Evolutionary conservation across 2,329 filamentous ascomycete species (phyloP).

Genomic region (Cercospora berteroae): DNA sequence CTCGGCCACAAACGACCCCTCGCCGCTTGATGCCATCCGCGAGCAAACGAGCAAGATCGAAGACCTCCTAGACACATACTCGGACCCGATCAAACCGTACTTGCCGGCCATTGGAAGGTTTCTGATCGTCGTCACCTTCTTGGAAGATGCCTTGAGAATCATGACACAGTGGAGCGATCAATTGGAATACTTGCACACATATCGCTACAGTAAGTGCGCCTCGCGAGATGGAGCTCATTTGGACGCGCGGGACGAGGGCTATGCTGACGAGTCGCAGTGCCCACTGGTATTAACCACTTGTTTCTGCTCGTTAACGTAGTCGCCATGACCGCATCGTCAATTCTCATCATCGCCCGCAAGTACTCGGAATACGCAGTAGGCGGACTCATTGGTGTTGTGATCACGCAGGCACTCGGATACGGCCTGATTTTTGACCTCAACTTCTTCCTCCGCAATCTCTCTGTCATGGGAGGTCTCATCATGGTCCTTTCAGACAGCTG

Average conservation of each 20-base stretch:
- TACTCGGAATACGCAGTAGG: conserved; percentile 89
- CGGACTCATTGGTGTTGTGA: conserved; percentile 84
- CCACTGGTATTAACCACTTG: conserved; percentile 80
- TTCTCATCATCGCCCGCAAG: conserved; percentile 85
- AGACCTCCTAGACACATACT: conserved; percentile 80
- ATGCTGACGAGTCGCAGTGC: conserved; percentile 59
- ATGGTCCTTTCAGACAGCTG: conserved; percentile 98
- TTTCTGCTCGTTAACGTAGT: conserved; percentile 91
- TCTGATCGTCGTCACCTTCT: conserved; percentile 95
- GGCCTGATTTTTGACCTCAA: conserved; percentile 98
- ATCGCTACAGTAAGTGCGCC: conserved; percentile 75
- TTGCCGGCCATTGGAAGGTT: conserved; percentile 94
- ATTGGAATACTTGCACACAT: conserved; percentile 86
- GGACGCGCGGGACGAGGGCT: not conserved
- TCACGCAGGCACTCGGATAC: conserved; percentile 93
- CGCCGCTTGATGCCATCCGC: conserved; percentile 81
- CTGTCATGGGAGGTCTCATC: conserved; percentile 91
- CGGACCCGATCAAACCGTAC: conserved; percentile 95
- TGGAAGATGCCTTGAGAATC: conserved; percentile 94
- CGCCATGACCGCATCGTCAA: conserved; percentile 71
- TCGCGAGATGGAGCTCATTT: not conserved
- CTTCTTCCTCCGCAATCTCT: conserved; percentile 99
- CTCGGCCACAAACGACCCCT: conserved; percentile 66
- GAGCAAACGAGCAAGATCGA: conserved; percentile 98
- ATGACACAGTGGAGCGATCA: conserved; percentile 97